Evolutionary conservation across 2,329 filamentous ascomycete genomes (phyloP).

Genomic region (Colletotrichum sp.): DNA sequence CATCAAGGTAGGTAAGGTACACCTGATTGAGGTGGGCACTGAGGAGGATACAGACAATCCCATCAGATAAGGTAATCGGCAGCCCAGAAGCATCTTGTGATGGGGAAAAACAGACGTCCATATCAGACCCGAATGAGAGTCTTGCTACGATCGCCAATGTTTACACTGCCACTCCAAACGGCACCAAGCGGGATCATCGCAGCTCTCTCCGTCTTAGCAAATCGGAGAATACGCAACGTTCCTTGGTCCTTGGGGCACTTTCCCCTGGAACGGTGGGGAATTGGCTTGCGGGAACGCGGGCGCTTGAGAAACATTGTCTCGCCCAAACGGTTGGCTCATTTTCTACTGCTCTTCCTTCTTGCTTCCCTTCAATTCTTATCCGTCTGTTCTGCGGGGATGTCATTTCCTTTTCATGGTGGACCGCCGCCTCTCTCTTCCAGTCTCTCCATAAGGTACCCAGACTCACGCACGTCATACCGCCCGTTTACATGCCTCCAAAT

Average conservation of each 20-base stretch:
- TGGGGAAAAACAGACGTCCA: background rate
- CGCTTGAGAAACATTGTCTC: conserved; percentile 16
- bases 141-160: background rate
- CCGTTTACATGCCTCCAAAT: background rate
- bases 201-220: background rate
- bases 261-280: conserved; percentile 6
- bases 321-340: conserved; percentile 10
- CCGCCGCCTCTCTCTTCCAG: background rate
- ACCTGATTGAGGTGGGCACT: background rate
- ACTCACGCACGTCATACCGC: background rate
- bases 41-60: background rate
- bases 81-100: background rate
- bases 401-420: background rate
- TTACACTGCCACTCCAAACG: background rate
- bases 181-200: background rate
- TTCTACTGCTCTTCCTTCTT: background rate
- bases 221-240: conserved; percentile 9
- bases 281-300: conserved; percentile 11
- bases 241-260: background rate
- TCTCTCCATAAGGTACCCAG: background rate
- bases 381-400: background rate
- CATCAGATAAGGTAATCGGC: background rate
- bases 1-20: background rate
- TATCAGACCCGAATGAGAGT: background rate
- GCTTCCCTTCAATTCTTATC: background rate